phyloP scores from a whole-genome alignment of 306 rosid genomes.

The Vicia faba region DNA sequence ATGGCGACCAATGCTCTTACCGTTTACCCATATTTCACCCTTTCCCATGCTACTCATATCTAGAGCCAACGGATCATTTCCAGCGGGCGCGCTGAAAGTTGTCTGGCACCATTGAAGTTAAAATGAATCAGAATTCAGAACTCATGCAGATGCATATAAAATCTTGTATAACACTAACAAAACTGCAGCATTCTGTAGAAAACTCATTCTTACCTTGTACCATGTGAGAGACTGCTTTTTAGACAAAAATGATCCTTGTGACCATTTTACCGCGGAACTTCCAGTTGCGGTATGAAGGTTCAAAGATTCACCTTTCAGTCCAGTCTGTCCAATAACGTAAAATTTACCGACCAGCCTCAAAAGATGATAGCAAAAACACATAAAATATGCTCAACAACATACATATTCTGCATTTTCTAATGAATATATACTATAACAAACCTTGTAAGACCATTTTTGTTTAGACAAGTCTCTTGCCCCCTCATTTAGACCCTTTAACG shows the following conservation, averaged over 20 bases:
- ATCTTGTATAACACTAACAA: constrained; percentile 6
- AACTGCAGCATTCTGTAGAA: neutral
- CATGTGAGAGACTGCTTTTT: constrained; percentile 75
- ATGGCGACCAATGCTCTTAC: constrained; percentile 79
- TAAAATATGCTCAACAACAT: constrained; percentile 7
- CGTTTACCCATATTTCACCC: constrained; percentile 89
- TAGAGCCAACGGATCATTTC: constrained; percentile 80
- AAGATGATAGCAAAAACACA: neutral
- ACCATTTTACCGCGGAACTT: constrained; percentile 61
- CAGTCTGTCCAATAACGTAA: constrained; percentile 57
- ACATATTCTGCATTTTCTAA: neutral
- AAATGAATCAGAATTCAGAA: constrained; percentile 18
- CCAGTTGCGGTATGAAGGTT: constrained; percentile 55
- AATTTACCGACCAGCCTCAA: constrained; percentile 2
- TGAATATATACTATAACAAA: constrained; percentile 28
- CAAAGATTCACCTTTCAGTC: constrained; percentile 78
- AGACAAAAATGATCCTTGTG: constrained; percentile 40
- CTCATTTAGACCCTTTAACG: constrained; percentile 60
- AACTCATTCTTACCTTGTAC: constrained; percentile 75
- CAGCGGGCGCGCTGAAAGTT: constrained; percentile 59
- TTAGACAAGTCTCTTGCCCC: constrained; percentile 71
- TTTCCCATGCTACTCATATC: constrained; percentile 85
- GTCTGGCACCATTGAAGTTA: constrained; percentile 47
- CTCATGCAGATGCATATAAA: neutral
- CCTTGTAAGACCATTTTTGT: constrained; percentile 97